phyloP scores from a whole-genome alignment of 1,139 yeast species.

The Yamadazyma dendronema region DNA sequence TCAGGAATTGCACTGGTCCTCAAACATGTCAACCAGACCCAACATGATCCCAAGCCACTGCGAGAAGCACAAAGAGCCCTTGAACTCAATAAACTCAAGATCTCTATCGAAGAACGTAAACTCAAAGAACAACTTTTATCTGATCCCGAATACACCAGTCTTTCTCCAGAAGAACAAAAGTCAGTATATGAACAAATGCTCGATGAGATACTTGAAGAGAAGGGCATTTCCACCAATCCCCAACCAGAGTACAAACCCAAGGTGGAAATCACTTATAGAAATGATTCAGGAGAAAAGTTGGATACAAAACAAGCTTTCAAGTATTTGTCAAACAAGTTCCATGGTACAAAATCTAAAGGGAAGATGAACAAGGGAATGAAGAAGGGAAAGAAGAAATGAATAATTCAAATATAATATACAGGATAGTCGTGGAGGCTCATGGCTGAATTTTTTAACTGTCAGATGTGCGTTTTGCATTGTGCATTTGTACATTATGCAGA shows the following conservation, averaged over 20 bases:
- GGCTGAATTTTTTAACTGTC: too few species aligned
- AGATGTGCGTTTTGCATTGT: too few species aligned
- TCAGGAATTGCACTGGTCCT: slow-evolving; percentile 58
- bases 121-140: slow-evolving; percentile 39
- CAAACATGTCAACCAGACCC: slow-evolving; percentile 34
- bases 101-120: slow-evolving; percentile 38
- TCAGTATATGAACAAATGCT: slow-evolving; percentile 26
- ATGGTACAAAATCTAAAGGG: slow-evolving; percentile 47
- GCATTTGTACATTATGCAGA: too few species aligned
- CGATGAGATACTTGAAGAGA: slow-evolving; percentile 28
- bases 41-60: background rate
- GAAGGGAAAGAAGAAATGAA: background rate
- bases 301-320: slow-evolving; percentile 80
- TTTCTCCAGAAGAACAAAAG: slow-evolving; percentile 31
- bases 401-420: too few species aligned
- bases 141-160: slow-evolving; percentile 29
- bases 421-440: too few species aligned
- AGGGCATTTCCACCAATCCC: slow-evolving; percentile 20
- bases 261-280: slow-evolving; percentile 63
- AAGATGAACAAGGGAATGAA: slow-evolving; percentile 8
- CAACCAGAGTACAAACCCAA: slow-evolving; percentile 56
- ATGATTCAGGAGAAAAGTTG: slow-evolving; percentile 66
- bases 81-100: slow-evolving; percentile 35
- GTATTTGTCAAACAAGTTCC: slow-evolving; percentile 81
- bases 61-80: slow-evolving; percentile 32